Evolutionary conservation across 2,329 filamentous ascomycete genomes (phyloP), one percentile per base, ranked within the genome.

Genomic region (Fusarium cyanostomum): DNA sequence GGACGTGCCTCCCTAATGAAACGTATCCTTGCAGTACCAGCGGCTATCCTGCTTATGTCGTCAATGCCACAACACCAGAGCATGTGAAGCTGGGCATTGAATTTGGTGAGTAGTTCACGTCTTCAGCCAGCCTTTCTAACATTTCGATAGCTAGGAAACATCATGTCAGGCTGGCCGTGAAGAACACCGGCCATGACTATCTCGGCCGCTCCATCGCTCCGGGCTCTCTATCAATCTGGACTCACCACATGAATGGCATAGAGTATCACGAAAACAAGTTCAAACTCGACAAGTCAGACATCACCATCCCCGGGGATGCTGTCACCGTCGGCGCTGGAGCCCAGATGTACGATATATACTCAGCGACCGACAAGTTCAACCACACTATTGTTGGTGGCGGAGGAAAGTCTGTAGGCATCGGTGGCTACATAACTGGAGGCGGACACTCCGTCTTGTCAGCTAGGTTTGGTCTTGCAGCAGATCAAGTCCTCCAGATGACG

Each of bases 401-500:
- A 3, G 81, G 80, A 33, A 80, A 80, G 38, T 82, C 82, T 0
- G 87, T 90, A 3, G 83, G 84, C 1, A 77, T 86, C 0, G 86
- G 86, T 7, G 88, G 87, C 0, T 90, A 86, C 49, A 76, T 82
- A 3, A 85, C 86, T 12, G 87, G 86, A 0, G 88, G 85, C 3
- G 88, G 88, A 0, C 87, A 90, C 70, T 82, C 80, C 0, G 72
- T 84, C 1, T 73, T 89, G 1, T 74, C 77, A 0, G 81, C 84
- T 0, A 78, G 75, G 2, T 84, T 83, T 60, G 88, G 88, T 0
- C 73, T 91, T n/a, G 87, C 76, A 3, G 85, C 84, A 1, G 88
- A 90, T 64, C 82, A 89, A 37, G 83, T 87, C 2, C 72, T 90
- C 4, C 79, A 87, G 64, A 80, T 84, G 73, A 81, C 86, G 27